Conservation (phyloP, 129 eudicot genomes). For the Flaveria linearis region DNA sequence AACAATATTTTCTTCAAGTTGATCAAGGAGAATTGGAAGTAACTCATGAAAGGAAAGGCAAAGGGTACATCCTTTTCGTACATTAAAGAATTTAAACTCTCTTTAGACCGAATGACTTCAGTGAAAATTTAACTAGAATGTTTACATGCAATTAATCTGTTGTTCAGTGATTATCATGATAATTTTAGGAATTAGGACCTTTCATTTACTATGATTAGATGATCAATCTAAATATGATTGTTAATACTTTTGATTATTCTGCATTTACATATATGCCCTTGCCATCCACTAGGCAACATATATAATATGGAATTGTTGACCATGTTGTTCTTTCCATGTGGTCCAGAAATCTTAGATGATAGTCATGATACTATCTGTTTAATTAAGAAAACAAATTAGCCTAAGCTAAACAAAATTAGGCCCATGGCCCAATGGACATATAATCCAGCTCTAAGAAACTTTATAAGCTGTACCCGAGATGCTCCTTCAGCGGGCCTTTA, state of each 20-base stretch:
- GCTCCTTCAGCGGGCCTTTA: conserved; percentile 20
- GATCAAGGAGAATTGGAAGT: not conserved
- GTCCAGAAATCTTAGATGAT: conserved; percentile 18
- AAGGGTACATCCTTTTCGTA: conserved; percentile 7
- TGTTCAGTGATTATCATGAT: conserved; percentile 24
- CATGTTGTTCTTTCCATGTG: conserved; percentile 19
- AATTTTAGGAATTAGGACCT: not conserved
- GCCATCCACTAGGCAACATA: conserved; percentile 17
- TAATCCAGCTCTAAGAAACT: conserved; percentile 29
- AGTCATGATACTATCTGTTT: conserved; percentile 4
- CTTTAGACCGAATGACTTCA: conserved; percentile 4
- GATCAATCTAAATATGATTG: conserved; percentile 9
- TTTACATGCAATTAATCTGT: conserved; percentile 24
- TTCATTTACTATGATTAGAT: conserved; percentile 21
- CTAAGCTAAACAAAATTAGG: conserved; percentile 26
- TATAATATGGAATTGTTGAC: conserved; percentile 14
- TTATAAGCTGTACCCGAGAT: conserved; percentile 12
- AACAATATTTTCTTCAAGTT: not conserved
- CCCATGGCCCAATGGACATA: conserved; percentile 35
- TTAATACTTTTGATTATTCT: conserved; percentile 22
- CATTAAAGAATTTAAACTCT: not conserved
- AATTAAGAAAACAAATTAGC: conserved; percentile 22
- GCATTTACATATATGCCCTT: conserved; percentile 26
- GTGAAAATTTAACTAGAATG: conserved; percentile 4
- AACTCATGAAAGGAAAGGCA: conserved; percentile 15